These are phyloP conservation scores for Malania oleifera DNA, from an alignment of 164 flowering plant genomes.

Conservation along the genomic window DNA sequence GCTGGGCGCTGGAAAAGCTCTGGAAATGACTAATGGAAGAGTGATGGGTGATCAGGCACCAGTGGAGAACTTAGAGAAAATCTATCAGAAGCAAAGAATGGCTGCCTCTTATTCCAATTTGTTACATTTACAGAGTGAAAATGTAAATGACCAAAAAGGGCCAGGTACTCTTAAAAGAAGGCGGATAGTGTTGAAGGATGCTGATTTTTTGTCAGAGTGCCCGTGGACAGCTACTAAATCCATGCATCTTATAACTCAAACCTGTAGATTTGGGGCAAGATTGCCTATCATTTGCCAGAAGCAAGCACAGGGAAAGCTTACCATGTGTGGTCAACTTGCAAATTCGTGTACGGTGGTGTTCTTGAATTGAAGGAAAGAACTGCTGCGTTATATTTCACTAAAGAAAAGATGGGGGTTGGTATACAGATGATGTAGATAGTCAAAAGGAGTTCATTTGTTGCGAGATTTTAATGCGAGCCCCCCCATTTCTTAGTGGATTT, in stretches of 20 bases:
- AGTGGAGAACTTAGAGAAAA: slow-evolving; percentile 13
- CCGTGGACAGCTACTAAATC: slow-evolving; percentile 27
- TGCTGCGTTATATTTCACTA: neutral
- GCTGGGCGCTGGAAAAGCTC: slow-evolving; percentile 13
- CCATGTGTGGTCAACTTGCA: slow-evolving; percentile 22
- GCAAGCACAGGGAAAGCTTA: slow-evolving; percentile 27
- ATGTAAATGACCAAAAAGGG: slow-evolving; percentile 18
- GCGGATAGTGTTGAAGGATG: slow-evolving; percentile 25
- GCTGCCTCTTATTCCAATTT: slow-evolving; percentile 18
- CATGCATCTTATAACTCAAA: slow-evolving; percentile 15
- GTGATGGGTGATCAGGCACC: slow-evolving; percentile 14
- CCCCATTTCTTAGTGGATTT: neutral
- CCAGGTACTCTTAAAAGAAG: slow-evolving; percentile 22
- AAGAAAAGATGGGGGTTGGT: neutral
- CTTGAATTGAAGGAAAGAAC: slow-evolving; percentile 18
- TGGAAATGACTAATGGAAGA: slow-evolving; percentile 2
- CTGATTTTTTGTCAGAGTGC: slow-evolving; percentile 23
- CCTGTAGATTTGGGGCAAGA: slow-evolving; percentile 25
- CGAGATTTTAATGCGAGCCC: too few relatives aligned
- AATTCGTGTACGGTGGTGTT: slow-evolving; percentile 31
- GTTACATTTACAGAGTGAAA: slow-evolving; percentile 20
- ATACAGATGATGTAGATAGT: slow-evolving; percentile 3
- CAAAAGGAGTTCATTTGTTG: neutral
- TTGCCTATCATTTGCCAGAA: slow-evolving; percentile 26
- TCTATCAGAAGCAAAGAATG: slow-evolving; percentile 24